A percentile compares a stretch with the other conserved stretches of the same genome.
phyloP scores from a whole-genome alignment of 768 basidiomycete genomes.

The Tylopilus plumbeoviolaceoides region DNA sequence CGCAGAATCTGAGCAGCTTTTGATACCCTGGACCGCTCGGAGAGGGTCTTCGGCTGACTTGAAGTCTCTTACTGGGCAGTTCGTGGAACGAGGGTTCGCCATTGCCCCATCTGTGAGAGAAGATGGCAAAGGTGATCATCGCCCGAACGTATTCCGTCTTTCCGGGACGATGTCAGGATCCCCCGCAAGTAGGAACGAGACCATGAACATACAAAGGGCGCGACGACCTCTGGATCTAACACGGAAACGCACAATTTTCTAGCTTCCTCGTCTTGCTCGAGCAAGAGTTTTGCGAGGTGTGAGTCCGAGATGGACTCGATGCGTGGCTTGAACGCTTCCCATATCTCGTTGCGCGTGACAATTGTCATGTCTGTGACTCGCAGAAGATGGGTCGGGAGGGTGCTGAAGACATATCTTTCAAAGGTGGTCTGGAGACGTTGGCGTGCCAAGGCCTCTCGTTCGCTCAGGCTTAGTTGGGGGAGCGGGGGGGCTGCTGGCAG shows the following conservation, averaged over 20 bases:
- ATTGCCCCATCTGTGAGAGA: conserved; percentile 28
- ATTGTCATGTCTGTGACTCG: conserved; percentile 22
- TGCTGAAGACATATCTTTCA: conserved; percentile 24
- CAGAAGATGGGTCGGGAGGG: conserved; percentile 23
- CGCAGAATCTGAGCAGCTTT: conserved; percentile 26
- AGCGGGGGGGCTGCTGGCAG: conserved; percentile 14
- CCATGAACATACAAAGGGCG: conserved; percentile 17
- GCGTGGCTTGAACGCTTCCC: conserved; percentile 18
- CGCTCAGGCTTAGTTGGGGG: conserved; percentile 19
- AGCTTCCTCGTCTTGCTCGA: conserved; percentile 23
- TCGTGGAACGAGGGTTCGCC: conserved; percentile 23
- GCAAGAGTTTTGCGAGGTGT: conserved; percentile 21
- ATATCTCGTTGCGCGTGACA: conserved; percentile 18
- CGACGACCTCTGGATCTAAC: conserved; percentile 16
- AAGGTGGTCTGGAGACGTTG: conserved; percentile 20
- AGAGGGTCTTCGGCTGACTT: conserved; percentile 9
- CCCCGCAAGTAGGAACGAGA: background rate
- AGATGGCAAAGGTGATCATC: conserved; percentile 22
- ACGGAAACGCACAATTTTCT: conserved; percentile 20
- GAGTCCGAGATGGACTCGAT: conserved; percentile 19
- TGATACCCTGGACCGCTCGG: conserved; percentile 22
- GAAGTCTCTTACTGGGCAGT: conserved; percentile 13
- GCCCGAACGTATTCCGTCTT: conserved; percentile 17
- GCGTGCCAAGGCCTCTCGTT: conserved; percentile 18
- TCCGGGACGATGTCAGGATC: conserved; percentile 4